Percentiles rank a stretch among this genome's conserved stretches.
Conservation (phyloP, 2,329 filamentous ascomycete genomes). For the Hymenoscyphus scutula region DNA sequence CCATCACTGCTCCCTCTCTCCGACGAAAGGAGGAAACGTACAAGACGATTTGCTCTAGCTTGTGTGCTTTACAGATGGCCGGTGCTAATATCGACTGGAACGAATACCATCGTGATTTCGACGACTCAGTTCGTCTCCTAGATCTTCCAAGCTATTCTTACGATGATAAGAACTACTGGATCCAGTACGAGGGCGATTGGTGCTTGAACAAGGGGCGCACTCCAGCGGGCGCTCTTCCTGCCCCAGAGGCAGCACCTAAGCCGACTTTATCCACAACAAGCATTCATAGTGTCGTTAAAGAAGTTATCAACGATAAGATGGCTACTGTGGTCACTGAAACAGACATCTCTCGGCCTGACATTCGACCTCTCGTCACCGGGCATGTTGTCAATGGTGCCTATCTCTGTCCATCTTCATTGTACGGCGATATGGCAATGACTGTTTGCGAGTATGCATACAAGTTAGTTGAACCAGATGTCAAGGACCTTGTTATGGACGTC, state of each 20-base stretch:
- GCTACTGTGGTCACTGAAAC: conserved; percentile 53
- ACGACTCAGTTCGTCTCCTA: conserved; percentile 56
- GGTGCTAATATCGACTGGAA: conserved; percentile 68
- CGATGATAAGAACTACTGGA: conserved; percentile 69
- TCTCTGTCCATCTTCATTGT: conserved; percentile 56
- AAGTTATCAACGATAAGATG: conserved; percentile 51
- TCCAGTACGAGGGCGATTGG: conserved; percentile 66
- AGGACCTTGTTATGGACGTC: conserved; percentile 61
- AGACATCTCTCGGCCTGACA: conserved; percentile 52
- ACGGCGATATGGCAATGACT: conserved; percentile 61
- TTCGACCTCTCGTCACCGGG: conserved; percentile 53
- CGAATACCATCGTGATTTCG: conserved; percentile 65
- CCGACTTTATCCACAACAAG: conserved; percentile 55
- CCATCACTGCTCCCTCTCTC: conserved; percentile 57
- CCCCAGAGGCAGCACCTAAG: conserved; percentile 25
- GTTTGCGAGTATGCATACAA: conserved; percentile 67
- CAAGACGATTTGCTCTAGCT: conserved; percentile 57
- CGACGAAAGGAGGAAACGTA: conserved; percentile 63
- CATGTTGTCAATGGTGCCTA: conserved; percentile 59
- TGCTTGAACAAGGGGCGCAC: conserved; percentile 55
- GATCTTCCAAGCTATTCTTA: conserved; percentile 67
- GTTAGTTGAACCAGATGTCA: conserved; percentile 54
- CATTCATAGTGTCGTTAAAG: conserved; percentile 53
- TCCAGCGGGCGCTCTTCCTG: conserved; percentile 2
- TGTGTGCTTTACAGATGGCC: conserved; percentile 58